Evolutionary conservation across 1,284 basidiomycete genomes (phyloP).

Genomic region (Ustilago bromivora): DNA sequence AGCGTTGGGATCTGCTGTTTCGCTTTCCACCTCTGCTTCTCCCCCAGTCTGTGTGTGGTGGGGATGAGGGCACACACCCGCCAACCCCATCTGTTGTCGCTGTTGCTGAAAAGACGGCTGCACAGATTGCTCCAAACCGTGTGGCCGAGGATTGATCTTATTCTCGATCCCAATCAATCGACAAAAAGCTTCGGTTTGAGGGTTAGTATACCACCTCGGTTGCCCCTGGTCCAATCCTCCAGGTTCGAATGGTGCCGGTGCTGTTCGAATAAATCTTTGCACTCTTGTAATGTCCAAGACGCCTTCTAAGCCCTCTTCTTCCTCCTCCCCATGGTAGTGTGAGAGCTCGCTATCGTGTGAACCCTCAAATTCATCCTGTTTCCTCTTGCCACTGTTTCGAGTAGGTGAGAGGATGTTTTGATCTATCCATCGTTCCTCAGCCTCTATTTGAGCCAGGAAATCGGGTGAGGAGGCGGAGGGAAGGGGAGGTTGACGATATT

Average conservation of each 20-base stretch:
- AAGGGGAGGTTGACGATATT: slow-evolving; percentile 72
- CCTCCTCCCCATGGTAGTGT: not conserved
- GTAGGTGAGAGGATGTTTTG: slow-evolving; percentile 74
- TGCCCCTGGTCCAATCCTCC: slow-evolving; percentile 67
- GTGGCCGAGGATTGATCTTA: slow-evolving; percentile 48
- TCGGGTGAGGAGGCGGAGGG: slow-evolving; percentile 77
- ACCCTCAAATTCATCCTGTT: slow-evolving; percentile 64
- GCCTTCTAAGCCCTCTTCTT: slow-evolving; percentile 2
- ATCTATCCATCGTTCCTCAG: slow-evolving; percentile 73
- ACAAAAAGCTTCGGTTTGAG: slow-evolving; percentile 90
- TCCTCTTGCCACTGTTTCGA: slow-evolving; percentile 67
- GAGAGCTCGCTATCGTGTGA: not conserved
- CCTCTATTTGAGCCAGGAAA: slow-evolving; percentile 61
- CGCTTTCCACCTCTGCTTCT: not conserved
- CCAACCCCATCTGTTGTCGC: not conserved
- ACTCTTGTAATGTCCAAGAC: slow-evolving; percentile 35
- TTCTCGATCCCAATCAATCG: slow-evolving; percentile 82
- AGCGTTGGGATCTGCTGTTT: slow-evolving; percentile 32
- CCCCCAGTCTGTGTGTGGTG: not conserved
- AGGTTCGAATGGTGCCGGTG: slow-evolving; percentile 71
- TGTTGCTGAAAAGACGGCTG: not conserved
- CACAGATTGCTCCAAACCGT: not conserved
- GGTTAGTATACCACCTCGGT: slow-evolving; percentile 83
- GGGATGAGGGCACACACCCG: not conserved
- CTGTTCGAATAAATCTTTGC: slow-evolving; percentile 59